phyloP scores from a whole-genome alignment of 2,329 filamentous ascomycete species.

The Fusarium domesticum region DNA sequence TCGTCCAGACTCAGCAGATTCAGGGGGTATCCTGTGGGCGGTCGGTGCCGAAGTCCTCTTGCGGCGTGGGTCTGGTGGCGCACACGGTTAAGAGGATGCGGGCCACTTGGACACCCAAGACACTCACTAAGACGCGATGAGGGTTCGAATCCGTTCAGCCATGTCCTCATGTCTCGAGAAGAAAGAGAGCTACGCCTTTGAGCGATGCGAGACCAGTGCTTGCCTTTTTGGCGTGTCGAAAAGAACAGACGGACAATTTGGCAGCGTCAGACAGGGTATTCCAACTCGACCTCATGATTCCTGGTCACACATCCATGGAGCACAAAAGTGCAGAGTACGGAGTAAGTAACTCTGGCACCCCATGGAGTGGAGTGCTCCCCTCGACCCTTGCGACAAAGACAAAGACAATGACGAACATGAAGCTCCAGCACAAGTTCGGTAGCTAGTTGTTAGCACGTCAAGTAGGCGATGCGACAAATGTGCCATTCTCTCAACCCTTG shows the following conservation, averaged over 20 bases:
- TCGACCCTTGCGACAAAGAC: conserved; percentile 17
- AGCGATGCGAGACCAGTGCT: neutral
- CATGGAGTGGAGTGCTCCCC: conserved; percentile 4
- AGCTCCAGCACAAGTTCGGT: conserved; percentile 28
- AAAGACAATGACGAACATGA: conserved; percentile 29
- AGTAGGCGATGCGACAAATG: conserved; percentile 3
- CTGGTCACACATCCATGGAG: neutral
- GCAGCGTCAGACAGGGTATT: neutral
- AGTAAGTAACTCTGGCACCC: conserved; percentile 1
- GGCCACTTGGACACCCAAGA: neutral
- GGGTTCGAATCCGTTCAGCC: neutral
- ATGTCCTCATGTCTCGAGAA: neutral
- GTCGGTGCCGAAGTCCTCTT: neutral
- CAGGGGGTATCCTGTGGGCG: neutral
- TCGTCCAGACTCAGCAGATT: neutral
- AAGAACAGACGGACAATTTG: neutral
- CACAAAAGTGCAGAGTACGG: too few relatives aligned
- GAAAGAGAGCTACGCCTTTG: neutral
- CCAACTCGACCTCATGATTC: neutral
- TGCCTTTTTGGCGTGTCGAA: neutral
- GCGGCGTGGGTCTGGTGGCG: neutral
- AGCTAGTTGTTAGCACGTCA: conserved; percentile 25
- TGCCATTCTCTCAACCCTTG: neutral
- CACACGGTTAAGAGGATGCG: neutral
- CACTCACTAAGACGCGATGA: neutral